phyloP scores from a whole-genome alignment of 306 rosid species.

The Gastrolobium villosum region DNA sequence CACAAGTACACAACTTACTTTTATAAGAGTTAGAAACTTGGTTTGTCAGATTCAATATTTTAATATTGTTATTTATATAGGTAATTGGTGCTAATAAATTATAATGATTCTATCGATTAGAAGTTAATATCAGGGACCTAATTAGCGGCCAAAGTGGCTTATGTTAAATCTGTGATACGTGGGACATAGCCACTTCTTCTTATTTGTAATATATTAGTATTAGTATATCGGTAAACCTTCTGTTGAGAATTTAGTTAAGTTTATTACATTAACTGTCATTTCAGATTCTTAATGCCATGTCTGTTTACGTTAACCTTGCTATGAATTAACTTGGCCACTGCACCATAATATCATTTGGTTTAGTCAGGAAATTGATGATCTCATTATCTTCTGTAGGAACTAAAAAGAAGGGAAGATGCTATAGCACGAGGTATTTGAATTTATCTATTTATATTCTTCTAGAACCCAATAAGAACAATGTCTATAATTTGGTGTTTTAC shows the following conservation, averaged over 20 bases:
- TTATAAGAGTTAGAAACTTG: slow-evolving; percentile 23
- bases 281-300: slow-evolving; percentile 34
- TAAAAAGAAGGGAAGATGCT: slow-evolving; percentile 88
- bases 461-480: slow-evolving; percentile 12
- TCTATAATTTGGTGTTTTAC: slow-evolving; percentile 25
- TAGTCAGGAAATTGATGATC: slow-evolving; percentile 42
- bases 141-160: slow-evolving; percentile 19
- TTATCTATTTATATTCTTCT: slow-evolving; percentile 43
- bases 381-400: slow-evolving; percentile 65
- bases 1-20: slow-evolving; percentile 1
- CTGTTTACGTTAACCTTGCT: slow-evolving; percentile 30
- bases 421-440: slow-evolving; percentile 72
- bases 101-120: slow-evolving; percentile 1
- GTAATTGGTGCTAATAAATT: slow-evolving; percentile 2
- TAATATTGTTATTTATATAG: neutral
- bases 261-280: neutral
- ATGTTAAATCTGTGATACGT: slow-evolving; percentile 12
- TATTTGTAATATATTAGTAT: slow-evolving; percentile 6
- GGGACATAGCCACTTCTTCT: neutral
- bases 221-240: slow-evolving; percentile 19
- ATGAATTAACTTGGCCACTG: slow-evolving; percentile 36
- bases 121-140: slow-evolving; percentile 35
- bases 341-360: slow-evolving; percentile 33
- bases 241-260: slow-evolving; percentile 34
- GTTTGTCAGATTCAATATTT: slow-evolving; percentile 26